Conservation (phyloP, 176 grass and related monocot genomes). For the Aegilops umbellulata region DNA sequence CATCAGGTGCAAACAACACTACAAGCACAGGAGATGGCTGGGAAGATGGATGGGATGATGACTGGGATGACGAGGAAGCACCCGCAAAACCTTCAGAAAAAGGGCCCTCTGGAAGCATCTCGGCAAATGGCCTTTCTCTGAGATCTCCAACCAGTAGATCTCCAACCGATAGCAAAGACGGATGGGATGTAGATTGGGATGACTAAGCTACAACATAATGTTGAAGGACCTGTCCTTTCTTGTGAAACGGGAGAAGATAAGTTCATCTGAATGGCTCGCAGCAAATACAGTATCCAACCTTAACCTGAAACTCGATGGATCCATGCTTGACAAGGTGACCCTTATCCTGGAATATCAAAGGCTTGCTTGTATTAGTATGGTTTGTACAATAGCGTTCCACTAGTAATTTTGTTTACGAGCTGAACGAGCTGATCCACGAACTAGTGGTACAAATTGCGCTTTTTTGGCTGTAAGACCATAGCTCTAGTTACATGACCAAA, state of each 20-base stretch:
- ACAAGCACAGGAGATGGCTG: slow-evolving; percentile 57
- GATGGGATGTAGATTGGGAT: slow-evolving; percentile 96
- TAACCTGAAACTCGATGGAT: background rate
- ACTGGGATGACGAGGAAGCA: slow-evolving; percentile 93
- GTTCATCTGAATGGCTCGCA: background rate
- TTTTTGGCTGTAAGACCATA: slow-evolving; percentile 30
- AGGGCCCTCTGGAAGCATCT: slow-evolving; percentile 34
- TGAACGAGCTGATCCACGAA: slow-evolving; percentile 26
- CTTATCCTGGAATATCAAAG: slow-evolving; percentile 16
- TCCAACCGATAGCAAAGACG: slow-evolving; percentile 60
- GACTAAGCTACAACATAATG: slow-evolving; percentile 44
- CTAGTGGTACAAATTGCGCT: slow-evolving; percentile 19
- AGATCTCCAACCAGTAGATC: slow-evolving; percentile 49
- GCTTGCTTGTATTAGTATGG: slow-evolving; percentile 4
- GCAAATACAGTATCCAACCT: background rate
- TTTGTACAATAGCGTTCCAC: slow-evolving; percentile 35
- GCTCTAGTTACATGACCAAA: background rate
- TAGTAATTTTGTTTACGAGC: slow-evolving; percentile 15
- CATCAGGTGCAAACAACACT: slow-evolving; percentile 36
- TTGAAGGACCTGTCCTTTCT: background rate
- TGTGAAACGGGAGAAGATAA: background rate
- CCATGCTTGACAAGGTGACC: background rate
- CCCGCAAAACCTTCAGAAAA: slow-evolving; percentile 42
- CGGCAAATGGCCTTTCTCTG: slow-evolving; percentile 60
- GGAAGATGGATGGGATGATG: slow-evolving; percentile 90